These are phyloP conservation scores for Monilinia aucupariae DNA, from an alignment of 2,329 filamentous ascomycete genomes.

Conservation along the genomic window DNA sequence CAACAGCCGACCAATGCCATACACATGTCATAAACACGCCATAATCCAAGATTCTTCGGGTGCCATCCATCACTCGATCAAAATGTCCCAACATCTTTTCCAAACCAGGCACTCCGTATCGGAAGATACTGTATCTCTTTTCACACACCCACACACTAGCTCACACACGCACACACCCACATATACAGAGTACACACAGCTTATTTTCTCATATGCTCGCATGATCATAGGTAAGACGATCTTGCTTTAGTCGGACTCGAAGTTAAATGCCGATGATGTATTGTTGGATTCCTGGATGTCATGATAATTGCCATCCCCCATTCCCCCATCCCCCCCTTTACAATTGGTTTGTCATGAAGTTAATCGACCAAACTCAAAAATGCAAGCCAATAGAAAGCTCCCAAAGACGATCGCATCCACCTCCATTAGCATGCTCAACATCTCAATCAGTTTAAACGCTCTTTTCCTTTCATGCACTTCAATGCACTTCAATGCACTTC, in stretches of 20 bases:
- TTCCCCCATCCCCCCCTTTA: too few species aligned
- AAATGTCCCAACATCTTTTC: neutral
- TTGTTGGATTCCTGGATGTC: neutral
- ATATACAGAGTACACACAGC: neutral
- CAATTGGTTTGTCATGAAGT: too few species aligned
- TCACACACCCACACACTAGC: too few species aligned
- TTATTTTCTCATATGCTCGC: slow-evolving; percentile 1
- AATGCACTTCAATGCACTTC: too few species aligned
- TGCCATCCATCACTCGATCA: slow-evolving; percentile 7
- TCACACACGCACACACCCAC: too few species aligned
- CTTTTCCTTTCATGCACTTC: too few species aligned
- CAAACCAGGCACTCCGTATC: neutral
- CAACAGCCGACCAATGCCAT: too few species aligned
- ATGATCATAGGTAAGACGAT: slow-evolving; percentile 5
- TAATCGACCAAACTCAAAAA: too few species aligned
- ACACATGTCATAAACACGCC: slow-evolving; percentile 8
- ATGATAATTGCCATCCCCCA: neutral
- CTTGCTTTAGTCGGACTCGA: neutral
- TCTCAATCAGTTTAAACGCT: too few species aligned
- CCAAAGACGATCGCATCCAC: too few species aligned
- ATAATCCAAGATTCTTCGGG: neutral
- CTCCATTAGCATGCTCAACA: too few species aligned
- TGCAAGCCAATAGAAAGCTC: too few species aligned
- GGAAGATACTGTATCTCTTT: neutral
- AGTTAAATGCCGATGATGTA: slow-evolving; percentile 4